Evolutionary conservation across 306 rosid species (phyloP), one percentile per base, ranked within the genome.

Genomic region (Malus orientalis): DNA sequence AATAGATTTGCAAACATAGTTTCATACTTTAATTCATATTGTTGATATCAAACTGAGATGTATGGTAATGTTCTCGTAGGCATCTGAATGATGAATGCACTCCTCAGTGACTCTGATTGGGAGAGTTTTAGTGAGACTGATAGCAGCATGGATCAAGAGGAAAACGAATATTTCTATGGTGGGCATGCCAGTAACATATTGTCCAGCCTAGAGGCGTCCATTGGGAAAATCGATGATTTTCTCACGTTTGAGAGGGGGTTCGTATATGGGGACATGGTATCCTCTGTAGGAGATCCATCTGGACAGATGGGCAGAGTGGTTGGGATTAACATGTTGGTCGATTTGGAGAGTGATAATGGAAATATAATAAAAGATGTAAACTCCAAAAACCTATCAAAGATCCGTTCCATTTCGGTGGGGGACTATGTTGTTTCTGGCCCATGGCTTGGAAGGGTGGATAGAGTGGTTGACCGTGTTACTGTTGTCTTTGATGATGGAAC

Each of bases 271-370:
- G 98, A 96, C 87, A 85, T 88, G 74, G 97, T 96, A 27, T 81
- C 87, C 81, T 78, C 84, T 22, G 83, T 75, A 60, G 81, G 88
- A 55, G 88, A 92, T 74, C 91, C 98, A 71, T 82, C 91, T 59
- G 98, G 98, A 68, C 98, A 91, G 87, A 89, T 87, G 91, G 99
- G 99, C 58, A 88, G 88, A 84, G 89, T 96, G n/a, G 78, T 81
- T 68, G 86, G 86, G 75, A 79, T 88, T 66, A 95, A 91, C 15
- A 72, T 89, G 87, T 78, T 74, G 22, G 93, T 96, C 36, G 97
- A 96, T 81, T 89, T 96, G 84, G 99, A 96, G 79, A 87, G 61
- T 74, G 51, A 74, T 75, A 82, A 69, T 53, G 99, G 99, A 80
- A 83, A 85, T 76, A 36, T 85, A 18, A 49, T 92, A 10, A 91